Evolutionary conservation across 495 filamentous ascomycete genomes (phyloP).

Genomic region (Podospora pseudopauciseta): DNA sequence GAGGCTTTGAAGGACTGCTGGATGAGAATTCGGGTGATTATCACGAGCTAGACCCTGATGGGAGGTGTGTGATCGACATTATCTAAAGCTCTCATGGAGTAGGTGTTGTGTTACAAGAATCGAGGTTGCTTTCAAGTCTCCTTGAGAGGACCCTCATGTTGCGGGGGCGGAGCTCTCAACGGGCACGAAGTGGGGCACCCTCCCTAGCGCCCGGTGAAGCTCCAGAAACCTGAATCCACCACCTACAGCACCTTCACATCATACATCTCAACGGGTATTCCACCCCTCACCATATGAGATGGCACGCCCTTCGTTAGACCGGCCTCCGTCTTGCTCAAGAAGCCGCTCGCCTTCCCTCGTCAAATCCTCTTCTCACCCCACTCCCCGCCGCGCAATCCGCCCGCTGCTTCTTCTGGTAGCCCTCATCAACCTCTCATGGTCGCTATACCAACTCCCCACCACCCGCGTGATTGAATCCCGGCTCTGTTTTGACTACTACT

Average conservation of each 20-base stretch:
- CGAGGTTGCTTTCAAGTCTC: too few species aligned
- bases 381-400: slow-evolving; percentile 22
- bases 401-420: slow-evolving; percentile 38
- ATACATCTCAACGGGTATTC: not conserved
- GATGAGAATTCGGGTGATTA: not conserved
- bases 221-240: not conserved
- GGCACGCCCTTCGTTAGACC: not conserved
- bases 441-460: slow-evolving; percentile 45
- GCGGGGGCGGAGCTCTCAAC: not conserved
- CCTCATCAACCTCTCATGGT: slow-evolving; percentile 42
- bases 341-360: not conserved
- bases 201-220: not conserved
- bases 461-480: slow-evolving; percentile 47
- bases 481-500: slow-evolving; percentile 46
- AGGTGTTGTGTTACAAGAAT: too few species aligned
- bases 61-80: not conserved
- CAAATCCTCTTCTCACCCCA: not conserved
- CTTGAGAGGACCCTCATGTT: not conserved
- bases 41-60: not conserved
- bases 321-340: not conserved
- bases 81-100: not conserved
- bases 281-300: not conserved
- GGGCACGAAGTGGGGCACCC: slow-evolving; percentile 1
- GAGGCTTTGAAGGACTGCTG: not conserved
- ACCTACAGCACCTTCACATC: not conserved